A percentile compares a stretch with the other conserved stretches of the same genome.
phyloP scores from a whole-genome alignment of 495 filamentous ascomycete species.

The Trichocladium antarcticum region DNA sequence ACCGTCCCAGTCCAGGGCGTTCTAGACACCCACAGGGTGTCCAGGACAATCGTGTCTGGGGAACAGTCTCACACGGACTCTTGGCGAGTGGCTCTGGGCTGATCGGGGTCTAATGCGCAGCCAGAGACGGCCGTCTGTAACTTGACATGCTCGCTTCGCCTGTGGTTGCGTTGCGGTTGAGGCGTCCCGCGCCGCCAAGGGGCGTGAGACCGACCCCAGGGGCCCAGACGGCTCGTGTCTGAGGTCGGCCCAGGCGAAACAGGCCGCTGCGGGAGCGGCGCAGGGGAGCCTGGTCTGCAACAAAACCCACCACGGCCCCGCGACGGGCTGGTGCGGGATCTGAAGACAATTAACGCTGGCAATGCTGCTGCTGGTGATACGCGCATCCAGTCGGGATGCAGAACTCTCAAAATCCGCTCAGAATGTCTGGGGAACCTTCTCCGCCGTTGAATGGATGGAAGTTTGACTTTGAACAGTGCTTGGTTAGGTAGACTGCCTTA shows the following conservation, averaged over 20 bases:
- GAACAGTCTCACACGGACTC: conserved; percentile 5
- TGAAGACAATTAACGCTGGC: neutral
- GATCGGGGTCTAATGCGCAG: conserved; percentile 1
- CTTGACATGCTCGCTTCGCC: conserved; percentile 2
- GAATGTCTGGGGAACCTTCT: no score
- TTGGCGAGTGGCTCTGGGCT: conserved; percentile 2
- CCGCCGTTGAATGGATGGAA: neutral
- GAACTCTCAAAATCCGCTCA: no score
- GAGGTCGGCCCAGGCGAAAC: conserved; percentile 28
- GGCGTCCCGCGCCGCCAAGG: conserved; percentile 13
- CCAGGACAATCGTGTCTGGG: neutral
- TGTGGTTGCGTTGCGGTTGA: conserved; percentile 24
- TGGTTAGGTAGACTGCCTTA: no score
- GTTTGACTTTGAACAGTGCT: no score
- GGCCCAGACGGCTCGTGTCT: conserved; percentile 28
- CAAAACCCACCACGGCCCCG: conserved; percentile 5
- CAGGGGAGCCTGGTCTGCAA: conserved; percentile 4
- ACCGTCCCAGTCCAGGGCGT: neutral
- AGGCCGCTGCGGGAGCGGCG: conserved; percentile 11
- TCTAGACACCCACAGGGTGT: conserved; percentile 1
- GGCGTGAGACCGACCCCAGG: conserved; percentile 28
- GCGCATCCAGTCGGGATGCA: no score
- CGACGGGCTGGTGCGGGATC: neutral
- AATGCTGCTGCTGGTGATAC: neutral
- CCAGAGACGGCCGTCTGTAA: neutral